These are phyloP conservation scores for Dactylellina haptotyla DNA, from an alignment of 2,329 filamentous ascomycete species.

Conservation along the genomic window DNA sequence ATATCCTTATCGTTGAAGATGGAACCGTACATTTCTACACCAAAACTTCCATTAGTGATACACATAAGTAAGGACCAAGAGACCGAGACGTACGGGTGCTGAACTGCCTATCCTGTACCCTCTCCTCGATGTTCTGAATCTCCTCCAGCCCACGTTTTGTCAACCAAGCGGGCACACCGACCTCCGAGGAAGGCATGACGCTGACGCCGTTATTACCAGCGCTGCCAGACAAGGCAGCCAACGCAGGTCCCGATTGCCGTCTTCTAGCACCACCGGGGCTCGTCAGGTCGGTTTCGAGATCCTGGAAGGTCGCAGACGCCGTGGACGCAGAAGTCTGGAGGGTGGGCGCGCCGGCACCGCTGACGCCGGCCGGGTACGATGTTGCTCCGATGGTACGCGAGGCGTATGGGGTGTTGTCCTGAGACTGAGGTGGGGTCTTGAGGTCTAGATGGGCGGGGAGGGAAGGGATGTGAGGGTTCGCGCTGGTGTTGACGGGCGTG, in stretches of 20 bases:
- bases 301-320: slow-evolving; percentile 23
- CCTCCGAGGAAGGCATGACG: slow-evolving; percentile 38
- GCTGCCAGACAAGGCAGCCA: neutral
- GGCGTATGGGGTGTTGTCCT: slow-evolving; percentile 49
- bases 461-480: slow-evolving; percentile 39
- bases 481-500: slow-evolving; percentile 39
- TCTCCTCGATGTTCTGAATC: slow-evolving; percentile 42
- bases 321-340: slow-evolving; percentile 38
- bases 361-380: slow-evolving; percentile 2
- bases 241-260: slow-evolving; percentile 5
- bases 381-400: slow-evolving; percentile 17
- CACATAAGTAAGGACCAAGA: neutral
- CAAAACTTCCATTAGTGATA: neutral
- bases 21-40: slow-evolving; percentile 37
- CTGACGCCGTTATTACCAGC: slow-evolving; percentile 30
- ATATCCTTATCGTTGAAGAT: slow-evolving; percentile 51
- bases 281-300: slow-evolving; percentile 5
- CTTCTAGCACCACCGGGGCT: slow-evolving; percentile 3
- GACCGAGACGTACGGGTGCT: slow-evolving; percentile 36
- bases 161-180: slow-evolving; percentile 48
- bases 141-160: slow-evolving; percentile 50
- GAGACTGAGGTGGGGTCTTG: slow-evolving; percentile 51
- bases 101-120: slow-evolving; percentile 43
- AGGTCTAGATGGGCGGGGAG: slow-evolving; percentile 47
- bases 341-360: slow-evolving; percentile 3